Percentiles rank a stretch among this genome's conserved stretches.
phyloP scores from a whole-genome alignment of 176 grass and related monocot genomes.

The Rhynchospora tenuis region DNA sequence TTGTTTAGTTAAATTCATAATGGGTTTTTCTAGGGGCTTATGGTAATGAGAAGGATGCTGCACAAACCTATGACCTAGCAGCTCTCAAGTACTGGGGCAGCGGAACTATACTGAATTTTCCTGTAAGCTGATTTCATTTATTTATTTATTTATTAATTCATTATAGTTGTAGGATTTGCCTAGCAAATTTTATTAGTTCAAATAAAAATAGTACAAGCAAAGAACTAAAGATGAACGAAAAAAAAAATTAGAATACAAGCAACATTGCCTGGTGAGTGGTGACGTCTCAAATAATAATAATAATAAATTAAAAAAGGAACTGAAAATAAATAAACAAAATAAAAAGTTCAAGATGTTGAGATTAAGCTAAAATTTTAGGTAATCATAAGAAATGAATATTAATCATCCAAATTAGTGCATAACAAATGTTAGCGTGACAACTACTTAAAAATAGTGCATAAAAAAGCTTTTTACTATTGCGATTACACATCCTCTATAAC shows the following conservation, averaged over 20 bases:
- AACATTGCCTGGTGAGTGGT: neutral
- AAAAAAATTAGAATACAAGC: neutral
- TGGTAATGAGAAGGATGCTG: conserved; percentile 53
- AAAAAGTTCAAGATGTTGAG: neutral
- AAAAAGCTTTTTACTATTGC: neutral
- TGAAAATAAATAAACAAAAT: neutral
- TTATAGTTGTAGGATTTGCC: neutral
- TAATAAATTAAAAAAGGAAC: neutral
- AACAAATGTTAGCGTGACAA: neutral
- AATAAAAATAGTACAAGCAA: neutral
- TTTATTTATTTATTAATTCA: too few species aligned
- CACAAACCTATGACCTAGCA: conserved; percentile 69
- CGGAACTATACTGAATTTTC: conserved; percentile 55
- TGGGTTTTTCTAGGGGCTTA: conserved; percentile 44
- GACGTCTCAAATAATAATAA: neutral
- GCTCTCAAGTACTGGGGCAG: conserved; percentile 74
- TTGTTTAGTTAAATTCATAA: neutral
- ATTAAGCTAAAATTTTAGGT: neutral
- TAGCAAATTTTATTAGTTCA: neutral
- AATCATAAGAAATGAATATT: neutral
- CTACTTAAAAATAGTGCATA: neutral
- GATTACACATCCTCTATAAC: neutral
- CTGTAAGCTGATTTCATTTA: conserved; percentile 35
- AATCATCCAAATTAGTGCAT: too few species aligned
- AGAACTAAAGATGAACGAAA: neutral